Percentiles rank a stretch among this genome's conserved stretches.
Evolutionary conservation across 257 asterid species (phyloP).

Genomic region (Lantana camara): DNA sequence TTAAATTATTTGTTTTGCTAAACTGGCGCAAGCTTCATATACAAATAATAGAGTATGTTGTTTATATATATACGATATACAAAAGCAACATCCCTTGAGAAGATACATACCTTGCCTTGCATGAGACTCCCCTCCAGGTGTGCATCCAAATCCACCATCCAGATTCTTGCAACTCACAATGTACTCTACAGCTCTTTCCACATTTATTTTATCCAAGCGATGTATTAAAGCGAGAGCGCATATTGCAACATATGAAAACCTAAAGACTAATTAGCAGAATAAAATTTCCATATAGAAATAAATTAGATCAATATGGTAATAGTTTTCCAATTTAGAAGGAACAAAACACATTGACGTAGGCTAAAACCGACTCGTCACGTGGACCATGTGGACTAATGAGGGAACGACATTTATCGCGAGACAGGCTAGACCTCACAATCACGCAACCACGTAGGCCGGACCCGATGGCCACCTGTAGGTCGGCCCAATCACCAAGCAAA

Average conservation of each 20-base stretch:
- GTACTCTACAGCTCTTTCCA: slow-evolving; percentile 80
- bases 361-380: too few species aligned
- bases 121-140: slow-evolving; percentile 96
- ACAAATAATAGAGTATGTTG: background rate
- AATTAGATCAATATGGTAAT: background rate
- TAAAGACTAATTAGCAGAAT: slow-evolving; percentile 25
- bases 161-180: slow-evolving; percentile 89
- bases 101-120: slow-evolving; percentile 83
- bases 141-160: slow-evolving; percentile 98
- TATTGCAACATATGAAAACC: slow-evolving; percentile 86
- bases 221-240: slow-evolving; percentile 73
- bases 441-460: too few species aligned
- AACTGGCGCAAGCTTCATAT: background rate
- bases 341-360: background rate
- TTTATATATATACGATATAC: background rate
- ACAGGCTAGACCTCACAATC: too few species aligned
- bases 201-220: slow-evolving; percentile 69
- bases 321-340: background rate
- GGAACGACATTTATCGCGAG: too few species aligned
- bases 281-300: background rate
- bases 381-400: too few species aligned
- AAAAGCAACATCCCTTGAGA: slow-evolving; percentile 12
- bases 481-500: too few species aligned
- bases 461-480: too few species aligned
- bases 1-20: too few species aligned